Conservation (phyloP, 257 asterid genomes). For the Haberlea rhodopensis region DNA sequence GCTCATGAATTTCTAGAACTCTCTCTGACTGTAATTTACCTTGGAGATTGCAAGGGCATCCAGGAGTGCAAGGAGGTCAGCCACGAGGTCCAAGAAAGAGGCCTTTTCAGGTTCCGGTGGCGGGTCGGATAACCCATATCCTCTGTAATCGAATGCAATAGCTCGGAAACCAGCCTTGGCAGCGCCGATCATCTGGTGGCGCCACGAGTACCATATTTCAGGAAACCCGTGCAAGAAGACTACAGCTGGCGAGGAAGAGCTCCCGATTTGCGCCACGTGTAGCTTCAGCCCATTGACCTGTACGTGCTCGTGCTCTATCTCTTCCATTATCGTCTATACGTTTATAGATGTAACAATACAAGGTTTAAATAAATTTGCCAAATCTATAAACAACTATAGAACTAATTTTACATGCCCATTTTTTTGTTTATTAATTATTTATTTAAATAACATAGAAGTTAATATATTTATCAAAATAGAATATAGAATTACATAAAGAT, state of each 20-base stretch:
- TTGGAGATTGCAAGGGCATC: constrained; percentile 51
- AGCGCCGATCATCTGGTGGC: constrained; percentile 46
- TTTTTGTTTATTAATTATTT: too few relatives aligned
- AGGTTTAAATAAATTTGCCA: too few relatives aligned
- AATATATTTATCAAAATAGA: too few relatives aligned
- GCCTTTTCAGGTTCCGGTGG: constrained; percentile 49
- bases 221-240: constrained; percentile 55
- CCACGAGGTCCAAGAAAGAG: constrained; percentile 31
- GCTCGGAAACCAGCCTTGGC: constrained; percentile 52
- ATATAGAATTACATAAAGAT: too few relatives aligned
- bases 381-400: too few relatives aligned
- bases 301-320: constrained; percentile 40
- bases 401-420: too few relatives aligned
- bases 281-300: constrained; percentile 42
- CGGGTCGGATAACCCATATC: constrained; percentile 55
- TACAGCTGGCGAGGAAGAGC: constrained; percentile 31
- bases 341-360: neutral
- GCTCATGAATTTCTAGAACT: neutral
- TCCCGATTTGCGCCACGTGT: constrained; percentile 51
- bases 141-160: constrained; percentile 61
- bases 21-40: constrained; percentile 24
- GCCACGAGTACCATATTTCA: constrained; percentile 56
- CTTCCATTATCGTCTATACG: constrained; percentile 26
- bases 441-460: too few relatives aligned
- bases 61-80: constrained; percentile 44